A percentile compares a stretch with the other conserved stretches of the same genome.
These are phyloP conservation scores for Vigna radiata DNA, from an alignment of 306 rosid genomes.

Conservation along the genomic window DNA sequence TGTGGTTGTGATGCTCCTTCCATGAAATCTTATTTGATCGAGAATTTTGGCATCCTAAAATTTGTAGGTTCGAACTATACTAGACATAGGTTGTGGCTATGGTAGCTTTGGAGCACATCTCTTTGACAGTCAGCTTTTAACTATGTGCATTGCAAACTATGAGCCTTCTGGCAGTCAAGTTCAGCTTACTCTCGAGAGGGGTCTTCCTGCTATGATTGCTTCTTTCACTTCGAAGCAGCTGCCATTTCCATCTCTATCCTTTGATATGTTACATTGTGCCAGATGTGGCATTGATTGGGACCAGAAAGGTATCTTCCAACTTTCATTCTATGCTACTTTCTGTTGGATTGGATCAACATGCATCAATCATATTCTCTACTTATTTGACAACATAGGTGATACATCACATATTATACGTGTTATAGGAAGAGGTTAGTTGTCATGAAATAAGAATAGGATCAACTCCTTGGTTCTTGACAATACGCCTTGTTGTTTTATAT, in stretches of 20 bases:
- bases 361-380: conserved; percentile 22
- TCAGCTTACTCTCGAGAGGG: conserved; percentile 96
- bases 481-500: not conserved
- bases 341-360: conserved; percentile 30
- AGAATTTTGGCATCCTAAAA: conserved; percentile 43
- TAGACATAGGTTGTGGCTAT: conserved; percentile 97
- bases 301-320: conserved; percentile 65
- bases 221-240: conserved; percentile 82
- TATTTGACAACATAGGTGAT: not conserved
- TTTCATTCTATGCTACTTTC: conserved; percentile 22
- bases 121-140: conserved; percentile 79
- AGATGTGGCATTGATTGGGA: conserved; percentile 98
- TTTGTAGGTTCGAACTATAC: conserved; percentile 84
- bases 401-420: conserved; percentile 6
- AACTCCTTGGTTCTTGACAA: conserved; percentile 1
- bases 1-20: not conserved
- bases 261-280: conserved; percentile 98
- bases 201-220: conserved; percentile 98
- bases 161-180: conserved; percentile 99
- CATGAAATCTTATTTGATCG: conserved; percentile 31
- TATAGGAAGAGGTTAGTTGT: not conserved
- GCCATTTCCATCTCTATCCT: conserved; percentile 94
- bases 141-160: conserved; percentile 92
- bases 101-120: conserved; percentile 99
- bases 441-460: conserved; percentile 20